Evolutionary conservation across 2,329 filamentous ascomycete species (phyloP).

Genomic region (Penicillium sp.): DNA sequence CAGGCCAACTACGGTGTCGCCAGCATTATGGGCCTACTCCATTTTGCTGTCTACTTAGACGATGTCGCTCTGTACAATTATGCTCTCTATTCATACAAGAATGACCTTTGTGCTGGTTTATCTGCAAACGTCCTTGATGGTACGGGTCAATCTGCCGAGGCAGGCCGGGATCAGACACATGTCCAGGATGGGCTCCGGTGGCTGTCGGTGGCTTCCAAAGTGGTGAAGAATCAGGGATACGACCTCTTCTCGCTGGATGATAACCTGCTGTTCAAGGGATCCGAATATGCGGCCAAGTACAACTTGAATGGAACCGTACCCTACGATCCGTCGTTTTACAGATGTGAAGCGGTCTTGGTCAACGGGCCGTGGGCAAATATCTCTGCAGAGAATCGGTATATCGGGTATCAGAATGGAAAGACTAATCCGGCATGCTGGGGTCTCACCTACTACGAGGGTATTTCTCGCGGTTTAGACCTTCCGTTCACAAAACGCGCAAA

Average conservation of each 20-base stretch:
- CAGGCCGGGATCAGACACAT: slow-evolving; percentile 46
- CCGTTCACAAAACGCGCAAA: no score
- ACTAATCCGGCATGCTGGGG: no score
- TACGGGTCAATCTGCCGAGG: slow-evolving; percentile 44
- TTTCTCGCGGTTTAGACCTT: no score
- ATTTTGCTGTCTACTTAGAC: slow-evolving; percentile 48
- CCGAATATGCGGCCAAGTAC: slow-evolving; percentile 47
- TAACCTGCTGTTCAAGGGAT: slow-evolving; percentile 40
- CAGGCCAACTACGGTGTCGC: slow-evolving; percentile 51
- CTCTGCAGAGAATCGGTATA: slow-evolving; percentile 37
- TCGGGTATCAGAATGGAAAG: no score
- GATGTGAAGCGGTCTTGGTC: slow-evolving; percentile 47
- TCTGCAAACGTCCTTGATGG: slow-evolving; percentile 31
- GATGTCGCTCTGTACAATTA: slow-evolving; percentile 49
- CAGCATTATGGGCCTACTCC: slow-evolving; percentile 45
- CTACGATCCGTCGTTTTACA: slow-evolving; percentile 42
- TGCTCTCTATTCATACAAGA: slow-evolving; percentile 41
- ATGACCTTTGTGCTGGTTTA: slow-evolving; percentile 43
- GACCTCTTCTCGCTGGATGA: slow-evolving; percentile 39
- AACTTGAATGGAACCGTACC: slow-evolving; percentile 41
- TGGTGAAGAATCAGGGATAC: slow-evolving; percentile 40
- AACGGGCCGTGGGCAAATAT: slow-evolving; percentile 43
- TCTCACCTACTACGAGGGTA: no score
- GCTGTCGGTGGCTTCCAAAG: slow-evolving; percentile 39
- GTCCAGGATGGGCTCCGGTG: slow-evolving; percentile 38